phyloP scores from a whole-genome alignment of 352 stramenopile species.

The Phytopythium vexans region DNA sequence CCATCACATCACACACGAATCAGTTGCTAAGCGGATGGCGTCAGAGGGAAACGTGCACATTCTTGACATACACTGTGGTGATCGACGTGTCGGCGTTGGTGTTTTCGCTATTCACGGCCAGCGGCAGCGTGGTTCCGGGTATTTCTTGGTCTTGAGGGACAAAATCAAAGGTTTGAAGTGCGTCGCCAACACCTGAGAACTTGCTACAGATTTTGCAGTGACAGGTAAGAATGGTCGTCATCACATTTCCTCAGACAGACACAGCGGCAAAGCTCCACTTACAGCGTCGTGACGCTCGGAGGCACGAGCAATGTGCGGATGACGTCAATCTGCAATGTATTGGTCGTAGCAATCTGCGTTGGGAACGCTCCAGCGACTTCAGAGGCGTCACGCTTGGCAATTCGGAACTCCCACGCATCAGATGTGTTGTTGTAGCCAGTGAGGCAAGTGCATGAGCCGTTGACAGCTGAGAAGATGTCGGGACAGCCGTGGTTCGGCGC shows the following conservation, averaged over 20 bases:
- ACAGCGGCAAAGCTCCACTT: constrained; percentile 1
- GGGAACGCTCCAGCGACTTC: constrained; percentile 2
- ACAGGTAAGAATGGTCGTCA: neutral
- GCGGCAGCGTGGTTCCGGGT: constrained; percentile 16
- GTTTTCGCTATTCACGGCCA: constrained; percentile 20
- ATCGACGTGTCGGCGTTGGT: constrained; percentile 15
- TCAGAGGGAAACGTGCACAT: too few species aligned
- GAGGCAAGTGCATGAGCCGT: constrained; percentile 46
- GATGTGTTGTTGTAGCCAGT: constrained; percentile 12
- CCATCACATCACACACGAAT: too few species aligned
- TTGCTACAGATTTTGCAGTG: constrained; percentile 3
- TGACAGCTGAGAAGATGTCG: constrained; percentile 24
- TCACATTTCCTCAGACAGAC: neutral
- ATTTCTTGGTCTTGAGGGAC: constrained; percentile 20
- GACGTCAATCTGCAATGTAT: constrained; percentile 26
- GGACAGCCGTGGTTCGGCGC: constrained; percentile 36
- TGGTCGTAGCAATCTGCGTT: neutral
- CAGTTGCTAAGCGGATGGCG: too few species aligned
- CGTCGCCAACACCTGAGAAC: constrained; percentile 16
- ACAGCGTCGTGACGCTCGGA: constrained; percentile 24
- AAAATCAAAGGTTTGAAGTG: constrained; percentile 19
- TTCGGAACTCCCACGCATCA: constrained; percentile 27
- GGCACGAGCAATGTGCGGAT: constrained; percentile 36
- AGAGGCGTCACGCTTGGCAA: neutral
- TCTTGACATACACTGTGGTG: constrained; percentile 16